phyloP scores from a whole-genome alignment of 495 filamentous ascomycete genomes.

The Xylaria bambusicola region DNA sequence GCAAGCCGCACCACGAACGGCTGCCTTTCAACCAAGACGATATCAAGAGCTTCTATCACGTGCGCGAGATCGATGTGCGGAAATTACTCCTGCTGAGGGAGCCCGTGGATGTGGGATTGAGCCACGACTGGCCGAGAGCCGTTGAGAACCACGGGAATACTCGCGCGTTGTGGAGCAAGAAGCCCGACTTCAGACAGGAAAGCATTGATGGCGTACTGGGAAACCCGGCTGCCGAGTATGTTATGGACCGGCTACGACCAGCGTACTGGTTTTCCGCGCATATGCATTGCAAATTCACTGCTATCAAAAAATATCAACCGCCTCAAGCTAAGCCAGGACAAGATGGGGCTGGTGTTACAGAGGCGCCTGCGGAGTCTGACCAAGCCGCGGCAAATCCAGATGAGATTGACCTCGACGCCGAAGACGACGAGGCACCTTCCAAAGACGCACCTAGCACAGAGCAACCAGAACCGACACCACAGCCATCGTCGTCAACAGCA shows the following conservation, averaged over 20 bases:
- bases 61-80: slow-evolving; percentile 85
- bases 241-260: slow-evolving; percentile 79
- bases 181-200: slow-evolving; percentile 72
- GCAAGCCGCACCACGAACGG: slow-evolving; percentile 78
- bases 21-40: slow-evolving; percentile 78
- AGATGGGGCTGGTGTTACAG: neutral
- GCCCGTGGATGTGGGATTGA: slow-evolving; percentile 85
- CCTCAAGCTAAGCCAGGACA: slow-evolving; percentile 23
- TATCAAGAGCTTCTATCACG: slow-evolving; percentile 77
- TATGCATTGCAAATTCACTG: slow-evolving; percentile 82
- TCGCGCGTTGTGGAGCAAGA: slow-evolving; percentile 62
- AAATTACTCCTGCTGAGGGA: slow-evolving; percentile 83
- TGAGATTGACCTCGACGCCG: slow-evolving; percentile 58
- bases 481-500: slow-evolving; percentile 22
- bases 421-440: slow-evolving; percentile 27
- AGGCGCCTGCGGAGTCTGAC: neutral
- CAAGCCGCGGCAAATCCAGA: slow-evolving; percentile 43
- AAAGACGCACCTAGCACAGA: neutral
- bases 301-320: slow-evolving; percentile 63
- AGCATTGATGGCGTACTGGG: slow-evolving; percentile 72
- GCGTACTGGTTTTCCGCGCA: slow-evolving; percentile 94
- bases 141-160: slow-evolving; percentile 75
- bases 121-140: slow-evolving; percentile 90
- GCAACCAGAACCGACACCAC: neutral
- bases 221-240: slow-evolving; percentile 71